phyloP scores from a whole-genome alignment of 2,329 filamentous ascomycete species.

The Fusarium sublunatum region DNA sequence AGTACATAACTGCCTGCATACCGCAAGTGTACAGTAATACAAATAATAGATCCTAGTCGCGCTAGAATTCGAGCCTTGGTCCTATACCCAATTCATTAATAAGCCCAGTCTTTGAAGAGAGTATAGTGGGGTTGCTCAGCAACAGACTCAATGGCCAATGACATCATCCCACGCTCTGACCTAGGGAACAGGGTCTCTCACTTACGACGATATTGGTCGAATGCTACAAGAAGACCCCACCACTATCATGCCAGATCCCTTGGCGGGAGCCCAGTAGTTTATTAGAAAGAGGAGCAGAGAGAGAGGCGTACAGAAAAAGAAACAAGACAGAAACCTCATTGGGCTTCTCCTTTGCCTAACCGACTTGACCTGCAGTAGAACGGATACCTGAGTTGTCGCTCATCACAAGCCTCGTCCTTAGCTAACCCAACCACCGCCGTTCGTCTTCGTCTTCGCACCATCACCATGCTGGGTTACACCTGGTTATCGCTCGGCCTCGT shows the following conservation, averaged over 20 bases:
- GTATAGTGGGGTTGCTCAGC: constrained; percentile 43
- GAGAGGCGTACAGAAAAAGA: constrained; percentile 15
- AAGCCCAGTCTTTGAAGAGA: constrained; percentile 1
- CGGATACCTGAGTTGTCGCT: constrained; percentile 1
- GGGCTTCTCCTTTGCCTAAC: constrained; percentile 22
- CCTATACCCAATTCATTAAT: constrained; percentile 5
- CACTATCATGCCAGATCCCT: constrained; percentile 33
- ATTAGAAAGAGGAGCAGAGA: constrained; percentile 24
- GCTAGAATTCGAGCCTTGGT: too few species aligned
- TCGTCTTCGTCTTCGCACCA: constrained; percentile 7
- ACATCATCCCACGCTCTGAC: constrained; percentile 42
- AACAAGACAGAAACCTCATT: constrained; percentile 8
- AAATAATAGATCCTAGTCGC: too few species aligned
- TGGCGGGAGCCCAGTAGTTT: constrained; percentile 28
- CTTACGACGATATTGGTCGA: constrained; percentile 29
- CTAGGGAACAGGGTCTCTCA: constrained; percentile 21
- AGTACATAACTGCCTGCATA: not conserved
- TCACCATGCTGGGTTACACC: constrained; percentile 38
- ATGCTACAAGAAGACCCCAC: constrained; percentile 33
- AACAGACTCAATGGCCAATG: constrained; percentile 44
- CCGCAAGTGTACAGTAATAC: not conserved
- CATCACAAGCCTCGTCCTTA: constrained; percentile 11
- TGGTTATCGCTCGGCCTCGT: constrained; percentile 41
- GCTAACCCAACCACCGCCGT: constrained; percentile 5
- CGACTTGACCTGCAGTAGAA: constrained; percentile 30